Evolutionary conservation across 192 early-diverging fungal genomes (phyloP), one percentile per base, ranked within the genome.

Genomic region (Glomus cerebriforme): DNA sequence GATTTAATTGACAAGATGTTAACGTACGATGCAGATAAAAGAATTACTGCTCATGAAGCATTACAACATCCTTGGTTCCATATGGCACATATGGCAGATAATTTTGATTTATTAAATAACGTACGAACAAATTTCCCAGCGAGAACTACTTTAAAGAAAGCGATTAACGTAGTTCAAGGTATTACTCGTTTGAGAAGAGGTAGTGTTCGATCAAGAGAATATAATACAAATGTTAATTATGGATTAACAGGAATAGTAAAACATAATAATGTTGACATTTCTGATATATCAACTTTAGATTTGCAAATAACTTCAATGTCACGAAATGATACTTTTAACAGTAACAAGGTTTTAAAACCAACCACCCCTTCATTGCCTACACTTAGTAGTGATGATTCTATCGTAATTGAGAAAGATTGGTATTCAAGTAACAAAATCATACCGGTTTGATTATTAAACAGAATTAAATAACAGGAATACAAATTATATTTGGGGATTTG

Each of bases 31-130:
- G 93, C 94, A 2, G 54, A 81, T 58, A 81, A 86, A 43, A 95
- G 96, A 54, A 86, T 95, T 78, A 96, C 95, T 6, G 93, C 91
- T 26, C 84, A 86, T 22, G 86, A 97, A 77, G 96, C 96, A 0
- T 84, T 97, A 17, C 37, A 82, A 26, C 96, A 99, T 84, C 94
- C 92, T 2, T 99, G 96, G 95, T 88, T 94, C 45, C 17, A 77
- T 31, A 34, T 8, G 17, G 74, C 54, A 4, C 19, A 77, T 45
- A 34, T 2, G 7, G 74, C 29, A 4, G 19, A 34, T 43, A 62
- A 75, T 24, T 31, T 62, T 62, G 32, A 75, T 62, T 17, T 62
- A 24, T 37, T 75, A 34, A 32, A 62, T 10, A 75, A 75, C 22
- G 58, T 65, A 17, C 19, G 27, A 24, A 29, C 15, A 47, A 66